Conservation (phyloP, 495 filamentous ascomycete species). For the Penicillium coffeae region DNA sequence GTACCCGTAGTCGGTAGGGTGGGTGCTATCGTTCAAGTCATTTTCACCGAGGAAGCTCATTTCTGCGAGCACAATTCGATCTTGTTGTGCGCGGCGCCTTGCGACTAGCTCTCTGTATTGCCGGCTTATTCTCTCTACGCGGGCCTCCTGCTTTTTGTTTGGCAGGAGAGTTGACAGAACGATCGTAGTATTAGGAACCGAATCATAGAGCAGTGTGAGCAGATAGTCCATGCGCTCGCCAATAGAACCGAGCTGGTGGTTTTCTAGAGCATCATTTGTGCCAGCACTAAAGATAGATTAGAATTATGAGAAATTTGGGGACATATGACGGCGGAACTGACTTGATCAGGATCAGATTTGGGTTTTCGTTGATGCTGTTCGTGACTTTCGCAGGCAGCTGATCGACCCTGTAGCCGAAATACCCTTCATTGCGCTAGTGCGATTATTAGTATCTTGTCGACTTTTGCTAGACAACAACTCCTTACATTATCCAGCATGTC, state of each 20-base stretch:
- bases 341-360: constrained; percentile 49
- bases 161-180: constrained; percentile 48
- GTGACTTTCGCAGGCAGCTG: constrained; percentile 36
- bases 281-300: constrained; percentile 29
- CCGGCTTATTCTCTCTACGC: constrained; percentile 32
- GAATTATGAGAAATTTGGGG: not conserved
- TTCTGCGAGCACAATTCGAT: constrained; percentile 45
- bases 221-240: constrained; percentile 29
- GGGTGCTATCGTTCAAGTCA: constrained; percentile 45
- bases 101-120: constrained; percentile 33
- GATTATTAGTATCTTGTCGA: no score
- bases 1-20: constrained; percentile 50
- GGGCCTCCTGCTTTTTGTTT: constrained; percentile 17
- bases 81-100: constrained; percentile 21
- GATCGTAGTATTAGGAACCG: constrained; percentile 41
- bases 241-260: constrained; percentile 24
- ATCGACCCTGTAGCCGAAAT: constrained; percentile 44
- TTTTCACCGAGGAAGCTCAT: constrained; percentile 33
- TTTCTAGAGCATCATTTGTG: constrained; percentile 46
- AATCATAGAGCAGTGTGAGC: constrained; percentile 31
- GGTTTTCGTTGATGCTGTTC: constrained; percentile 28
- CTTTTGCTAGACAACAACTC: no score
- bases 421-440: constrained; percentile 50
- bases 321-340: constrained; percentile 2
- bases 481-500: constrained; percentile 44